Evolutionary conservation across 2,329 filamentous ascomycete genomes (phyloP), one percentile per base, ranked within the genome.

Genomic region (Fusarium equiseti): DNA sequence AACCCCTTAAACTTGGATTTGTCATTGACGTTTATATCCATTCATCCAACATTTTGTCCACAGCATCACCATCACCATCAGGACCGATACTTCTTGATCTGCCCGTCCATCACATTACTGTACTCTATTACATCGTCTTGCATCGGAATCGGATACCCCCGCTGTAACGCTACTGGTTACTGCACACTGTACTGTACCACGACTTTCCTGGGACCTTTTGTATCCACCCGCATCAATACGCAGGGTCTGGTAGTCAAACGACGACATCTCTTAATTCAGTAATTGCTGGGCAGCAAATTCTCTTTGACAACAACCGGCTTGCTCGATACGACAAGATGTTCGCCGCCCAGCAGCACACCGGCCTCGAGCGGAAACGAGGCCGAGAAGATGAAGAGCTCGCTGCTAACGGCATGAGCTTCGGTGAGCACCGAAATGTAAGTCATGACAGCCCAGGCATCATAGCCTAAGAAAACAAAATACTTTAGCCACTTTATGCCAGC

Each of bases 341-440:
- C 72, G 77, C 77, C 52, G 72, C 76, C 29, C 75, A 81, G 31
- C 26, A 57, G 32, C 29, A 54, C 32, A 61, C 44, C 31, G 68
- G 76, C 61, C 72, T 79, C 42, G 81, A 83, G 53, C 80, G 83
- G 56, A 87, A 86, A 78, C 80, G 85, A 49, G 77, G 76, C 57
- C 79, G 84, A 31, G 84, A 86, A 22, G 84, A 85, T 24, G 79
- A 82, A n/a, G 80, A 82, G 22, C 61, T 81, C n/a, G 74, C 73
- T 49, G 78, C 75, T 27, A 77, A 77, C 42, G 78, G 77, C 45
- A 80, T 75, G 57, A 84, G 84, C 71, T 86, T 86, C 64, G 81
- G 79, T 6, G 84, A 86, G 75, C 85, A 87, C 72, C 81, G 85
- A 75, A 85, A 82, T 72, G 85, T 87, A 79, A 74, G 84, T 70